phyloP scores from a whole-genome alignment of 2,329 filamentous ascomycete genomes.

The Fusarium sp. region DNA sequence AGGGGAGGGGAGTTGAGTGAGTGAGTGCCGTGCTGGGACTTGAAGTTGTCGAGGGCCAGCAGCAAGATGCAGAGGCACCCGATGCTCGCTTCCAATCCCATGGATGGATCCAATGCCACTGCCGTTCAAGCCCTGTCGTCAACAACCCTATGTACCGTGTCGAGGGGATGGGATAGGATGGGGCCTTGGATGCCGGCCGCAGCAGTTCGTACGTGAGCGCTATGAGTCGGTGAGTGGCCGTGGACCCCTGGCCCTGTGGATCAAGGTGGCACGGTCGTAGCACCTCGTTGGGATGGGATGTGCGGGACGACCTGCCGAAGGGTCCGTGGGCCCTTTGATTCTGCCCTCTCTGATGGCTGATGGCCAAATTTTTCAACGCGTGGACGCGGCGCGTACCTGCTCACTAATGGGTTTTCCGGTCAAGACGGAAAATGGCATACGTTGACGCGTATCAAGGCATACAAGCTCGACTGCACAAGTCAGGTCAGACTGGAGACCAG shows the following conservation, averaged over 20 bases:
- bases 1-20: not conserved
- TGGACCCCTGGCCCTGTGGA: constrained; percentile 37
- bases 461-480: constrained; percentile 6
- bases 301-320: constrained; percentile 33
- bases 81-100: constrained; percentile 7
- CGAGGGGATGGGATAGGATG: constrained; percentile 11
- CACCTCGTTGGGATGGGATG: constrained; percentile 32
- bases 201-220: constrained; percentile 41
- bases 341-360: constrained; percentile 13
- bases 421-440: not conserved
- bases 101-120: constrained; percentile 3
- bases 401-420: not conserved
- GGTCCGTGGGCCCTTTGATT: constrained; percentile 13
- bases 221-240: constrained; percentile 43
- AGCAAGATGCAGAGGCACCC: constrained; percentile 12
- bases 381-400: constrained; percentile 32
- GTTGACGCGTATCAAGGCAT: not conserved
- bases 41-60: not conserved
- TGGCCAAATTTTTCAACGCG: constrained; percentile 17
- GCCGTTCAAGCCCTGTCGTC: constrained; percentile 20
- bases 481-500: constrained; percentile 11
- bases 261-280: constrained; percentile 31
- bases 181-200: constrained; percentile 25
- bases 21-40: not conserved
- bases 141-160: constrained; percentile 3